A percentile compares a stretch with the other conserved stretches of the same genome.
phyloP scores from a whole-genome alignment of 768 basidiomycete genomes.

The Roridomyces roridus region DNA sequence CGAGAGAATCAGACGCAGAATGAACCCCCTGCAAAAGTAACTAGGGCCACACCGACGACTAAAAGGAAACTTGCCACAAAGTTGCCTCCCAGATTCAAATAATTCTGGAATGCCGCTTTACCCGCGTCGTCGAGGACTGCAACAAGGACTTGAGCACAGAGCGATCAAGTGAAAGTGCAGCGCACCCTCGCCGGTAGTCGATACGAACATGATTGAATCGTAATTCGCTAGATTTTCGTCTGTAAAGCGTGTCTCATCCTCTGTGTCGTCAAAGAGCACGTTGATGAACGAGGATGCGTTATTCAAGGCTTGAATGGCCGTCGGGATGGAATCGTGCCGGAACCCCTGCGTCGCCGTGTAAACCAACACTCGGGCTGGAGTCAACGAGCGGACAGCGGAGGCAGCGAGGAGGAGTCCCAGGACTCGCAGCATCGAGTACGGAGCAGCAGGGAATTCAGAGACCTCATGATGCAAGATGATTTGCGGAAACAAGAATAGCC shows the following conservation, averaged over 20 bases:
- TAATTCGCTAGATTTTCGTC: constrained; percentile 58
- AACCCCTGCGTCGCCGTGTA: constrained; percentile 68
- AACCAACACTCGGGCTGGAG: constrained; percentile 53
- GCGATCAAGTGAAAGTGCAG: too few species aligned
- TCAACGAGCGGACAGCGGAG: neutral
- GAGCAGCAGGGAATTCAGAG: too few species aligned
- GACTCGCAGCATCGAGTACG: neutral
- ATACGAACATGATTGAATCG: constrained; percentile 73
- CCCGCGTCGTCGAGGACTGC: constrained; percentile 68
- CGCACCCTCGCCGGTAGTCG: constrained; percentile 72
- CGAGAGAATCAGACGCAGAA: constrained; percentile 65
- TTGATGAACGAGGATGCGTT: constrained; percentile 50
- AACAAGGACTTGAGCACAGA: too few species aligned
- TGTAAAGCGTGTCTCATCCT: constrained; percentile 63
- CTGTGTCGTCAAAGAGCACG: constrained; percentile 67
- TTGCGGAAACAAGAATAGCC: too few species aligned
- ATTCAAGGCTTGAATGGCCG: constrained; percentile 64
- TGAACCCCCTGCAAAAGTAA: constrained; percentile 52
- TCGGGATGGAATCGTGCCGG: constrained; percentile 79
- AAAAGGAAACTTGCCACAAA: constrained; percentile 44
- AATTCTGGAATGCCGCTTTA: constrained; percentile 66
- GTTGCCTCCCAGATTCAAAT: constrained; percentile 71
- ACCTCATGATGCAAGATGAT: too few species aligned
- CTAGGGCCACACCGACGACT: too few species aligned
- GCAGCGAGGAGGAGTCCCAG: neutral